Percentiles rank a stretch among this genome's conserved stretches.
Conservation (phyloP, 1,284 basidiomycete genomes). For the Sanghuangporus sanghuang region DNA sequence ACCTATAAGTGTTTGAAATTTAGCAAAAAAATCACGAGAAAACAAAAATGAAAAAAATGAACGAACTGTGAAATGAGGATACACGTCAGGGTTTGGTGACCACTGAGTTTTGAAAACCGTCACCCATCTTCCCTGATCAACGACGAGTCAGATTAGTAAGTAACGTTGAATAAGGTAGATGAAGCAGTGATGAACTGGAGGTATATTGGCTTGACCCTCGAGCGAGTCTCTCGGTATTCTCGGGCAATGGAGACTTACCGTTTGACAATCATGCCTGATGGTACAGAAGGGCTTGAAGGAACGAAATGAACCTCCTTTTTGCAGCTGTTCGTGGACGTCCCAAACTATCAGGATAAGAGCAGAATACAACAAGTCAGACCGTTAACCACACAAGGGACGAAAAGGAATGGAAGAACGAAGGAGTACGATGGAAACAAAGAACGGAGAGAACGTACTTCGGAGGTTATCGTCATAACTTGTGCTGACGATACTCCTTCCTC, state of each 20-base stretch:
- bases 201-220: neutral
- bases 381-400: neutral
- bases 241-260: conserved; percentile 36
- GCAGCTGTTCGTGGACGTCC: conserved; percentile 52
- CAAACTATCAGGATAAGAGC: conserved; percentile 46
- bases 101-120: conserved; percentile 71
- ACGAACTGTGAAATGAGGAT: conserved; percentile 74
- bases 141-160: neutral
- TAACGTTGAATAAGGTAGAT: neutral
- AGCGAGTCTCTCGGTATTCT: neutral
- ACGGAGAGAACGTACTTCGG: conserved; percentile 42
- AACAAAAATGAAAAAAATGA: neutral
- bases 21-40: neutral
- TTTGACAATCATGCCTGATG: conserved; percentile 71
- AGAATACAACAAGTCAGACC: neutral
- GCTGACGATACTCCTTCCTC: conserved; percentile 69
- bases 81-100: conserved; percentile 68
- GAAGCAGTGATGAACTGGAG: neutral
- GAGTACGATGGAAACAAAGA: neutral
- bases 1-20: conserved; percentile 38
- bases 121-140: conserved; percentile 66
- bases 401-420: neutral
- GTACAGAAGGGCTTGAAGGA: conserved; percentile 56
- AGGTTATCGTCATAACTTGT: conserved; percentile 76
- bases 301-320: conserved; percentile 43